Percentiles rank a stretch among this genome's conserved stretches.
Evolutionary conservation across 345 rosid species (phyloP).

Genomic region (Citrus mangshanensis): DNA sequence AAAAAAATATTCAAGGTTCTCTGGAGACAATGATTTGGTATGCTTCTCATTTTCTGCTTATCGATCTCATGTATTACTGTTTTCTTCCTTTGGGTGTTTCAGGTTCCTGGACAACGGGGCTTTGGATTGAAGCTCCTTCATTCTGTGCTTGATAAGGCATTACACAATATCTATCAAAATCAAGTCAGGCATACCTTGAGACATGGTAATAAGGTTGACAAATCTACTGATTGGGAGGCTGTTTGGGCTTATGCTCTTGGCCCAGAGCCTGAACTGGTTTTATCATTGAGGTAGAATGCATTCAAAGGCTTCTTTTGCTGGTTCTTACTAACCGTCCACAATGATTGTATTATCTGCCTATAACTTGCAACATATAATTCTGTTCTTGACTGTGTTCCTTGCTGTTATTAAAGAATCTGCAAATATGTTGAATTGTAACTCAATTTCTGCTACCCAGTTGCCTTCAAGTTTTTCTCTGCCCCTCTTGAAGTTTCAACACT

Average conservation of each 20-base stretch:
- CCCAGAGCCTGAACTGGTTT: slow-evolving; percentile 91
- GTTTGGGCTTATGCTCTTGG: slow-evolving; percentile 94
- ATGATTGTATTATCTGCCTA: slow-evolving; percentile 1
- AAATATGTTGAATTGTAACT: not conserved
- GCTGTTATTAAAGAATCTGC: not conserved
- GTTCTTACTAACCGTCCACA: slow-evolving; percentile 1
- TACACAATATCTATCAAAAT: slow-evolving; percentile 41
- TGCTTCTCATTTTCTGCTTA: slow-evolving; percentile 1
- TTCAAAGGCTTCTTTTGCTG: not conserved
- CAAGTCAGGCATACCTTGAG: slow-evolving; percentile 36
- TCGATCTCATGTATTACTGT: not conserved
- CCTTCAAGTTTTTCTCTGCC: not conserved
- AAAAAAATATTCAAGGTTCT: not conserved
- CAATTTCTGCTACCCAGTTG: not conserved
- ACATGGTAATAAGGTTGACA: slow-evolving; percentile 26
- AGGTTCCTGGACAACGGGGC: slow-evolving; percentile 85
- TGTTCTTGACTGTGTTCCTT: not conserved
- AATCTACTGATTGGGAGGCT: slow-evolving; percentile 76
- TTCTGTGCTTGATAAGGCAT: slow-evolving; percentile 71
- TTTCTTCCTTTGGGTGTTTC: slow-evolving; percentile 23
- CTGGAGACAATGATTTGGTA: not conserved
- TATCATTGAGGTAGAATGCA: slow-evolving; percentile 65
- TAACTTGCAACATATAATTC: not conserved
- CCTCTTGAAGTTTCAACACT: not conserved
- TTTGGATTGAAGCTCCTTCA: slow-evolving; percentile 77